Evolutionary conservation across 345 rosid genomes (phyloP).

Genomic region (Brassica juncea): DNA sequence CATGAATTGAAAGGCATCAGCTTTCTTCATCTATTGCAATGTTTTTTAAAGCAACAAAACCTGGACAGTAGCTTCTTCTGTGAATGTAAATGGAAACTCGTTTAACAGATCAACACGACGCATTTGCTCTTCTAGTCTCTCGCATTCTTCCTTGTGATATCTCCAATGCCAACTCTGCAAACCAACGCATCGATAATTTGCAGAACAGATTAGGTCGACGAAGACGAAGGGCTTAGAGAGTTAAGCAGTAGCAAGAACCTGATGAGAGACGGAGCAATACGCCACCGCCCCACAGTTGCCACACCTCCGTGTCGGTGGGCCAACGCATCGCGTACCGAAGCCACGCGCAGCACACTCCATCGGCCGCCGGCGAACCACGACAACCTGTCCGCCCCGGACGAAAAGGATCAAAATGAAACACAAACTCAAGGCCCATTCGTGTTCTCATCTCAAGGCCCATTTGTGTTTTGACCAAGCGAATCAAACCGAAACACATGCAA

Average conservation of each 20-base stretch:
- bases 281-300: slow-evolving; percentile 75
- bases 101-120: slow-evolving; percentile 53
- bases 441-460: not conserved
- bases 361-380: slow-evolving; percentile 13
- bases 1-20: not conserved
- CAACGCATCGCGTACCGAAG: slow-evolving; percentile 58
- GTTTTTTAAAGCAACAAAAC: slow-evolving; percentile 32
- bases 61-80: slow-evolving; percentile 66
- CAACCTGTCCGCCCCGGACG: not conserved
- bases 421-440: slow-evolving; percentile 14
- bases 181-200: not conserved
- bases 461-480: not conserved
- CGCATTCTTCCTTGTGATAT: slow-evolving; percentile 80
- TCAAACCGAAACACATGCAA: not conserved
- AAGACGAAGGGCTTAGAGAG: slow-evolving; percentile 2
- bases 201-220: not conserved
- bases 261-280: slow-evolving; percentile 88
- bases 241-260: slow-evolving; percentile 44
- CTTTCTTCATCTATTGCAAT: not conserved
- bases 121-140: slow-evolving; percentile 83
- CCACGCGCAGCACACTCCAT: slow-evolving; percentile 92
- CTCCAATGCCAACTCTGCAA: slow-evolving; percentile 68
- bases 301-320: slow-evolving; percentile 65
- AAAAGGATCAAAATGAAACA: not conserved
- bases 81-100: slow-evolving; percentile 78